Conservation (phyloP, 192 early-diverging fungal species). For the Gonapodya sp. region DNA sequence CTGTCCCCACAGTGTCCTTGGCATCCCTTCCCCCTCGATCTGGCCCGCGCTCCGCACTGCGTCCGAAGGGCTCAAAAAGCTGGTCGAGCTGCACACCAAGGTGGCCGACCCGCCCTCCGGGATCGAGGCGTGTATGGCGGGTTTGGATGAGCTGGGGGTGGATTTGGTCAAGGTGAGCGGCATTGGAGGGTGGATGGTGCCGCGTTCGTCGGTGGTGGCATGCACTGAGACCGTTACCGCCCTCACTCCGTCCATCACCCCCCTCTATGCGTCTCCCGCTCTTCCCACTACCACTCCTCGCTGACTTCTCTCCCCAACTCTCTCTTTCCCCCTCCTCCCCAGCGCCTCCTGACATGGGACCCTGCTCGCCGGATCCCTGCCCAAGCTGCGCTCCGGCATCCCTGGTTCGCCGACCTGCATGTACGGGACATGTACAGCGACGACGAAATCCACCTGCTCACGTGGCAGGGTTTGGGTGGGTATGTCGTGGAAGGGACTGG, state of each 20-base stretch:
- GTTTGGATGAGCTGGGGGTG: constrained; percentile 49
- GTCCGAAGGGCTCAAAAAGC: neutral
- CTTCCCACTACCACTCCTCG: too few relatives aligned
- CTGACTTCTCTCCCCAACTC: too few relatives aligned
- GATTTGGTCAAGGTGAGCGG: constrained; percentile 46
- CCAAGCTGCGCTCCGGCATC: neutral
- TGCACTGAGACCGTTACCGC: too few relatives aligned
- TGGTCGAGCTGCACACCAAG: neutral
- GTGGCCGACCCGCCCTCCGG: neutral
- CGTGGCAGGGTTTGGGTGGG: too few relatives aligned
- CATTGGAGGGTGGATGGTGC: neutral
- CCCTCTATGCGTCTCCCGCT: too few relatives aligned
- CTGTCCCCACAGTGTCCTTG: neutral
- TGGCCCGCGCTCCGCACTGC: neutral
- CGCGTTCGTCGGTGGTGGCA: too few relatives aligned
- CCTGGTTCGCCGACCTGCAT: neutral
- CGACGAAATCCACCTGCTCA: neutral
- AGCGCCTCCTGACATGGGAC: neutral
- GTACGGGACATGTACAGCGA: neutral
- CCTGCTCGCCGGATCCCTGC: neutral
- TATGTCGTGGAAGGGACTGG: neutral
- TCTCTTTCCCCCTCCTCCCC: neutral
- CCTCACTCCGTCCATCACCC: too few relatives aligned
- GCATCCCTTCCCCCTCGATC: neutral
- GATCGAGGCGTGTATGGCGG: neutral